Conservation (phyloP, 352 stramenopile genomes). For the Phytophthora agathidicida region DNA sequence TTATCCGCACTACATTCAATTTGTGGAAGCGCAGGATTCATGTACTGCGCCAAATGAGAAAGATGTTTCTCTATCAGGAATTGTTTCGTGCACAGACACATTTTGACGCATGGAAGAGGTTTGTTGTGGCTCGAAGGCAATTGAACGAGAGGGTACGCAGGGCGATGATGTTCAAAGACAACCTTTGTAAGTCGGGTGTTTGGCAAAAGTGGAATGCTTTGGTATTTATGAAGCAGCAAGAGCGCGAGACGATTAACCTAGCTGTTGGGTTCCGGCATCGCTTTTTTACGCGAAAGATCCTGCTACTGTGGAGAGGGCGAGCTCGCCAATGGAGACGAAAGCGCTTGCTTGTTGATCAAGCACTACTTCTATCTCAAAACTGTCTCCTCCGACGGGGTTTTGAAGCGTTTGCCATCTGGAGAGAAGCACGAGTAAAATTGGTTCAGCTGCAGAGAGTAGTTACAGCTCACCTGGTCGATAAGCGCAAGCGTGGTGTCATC, state of each 20-base stretch:
- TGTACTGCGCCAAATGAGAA: slow-evolving; percentile 43
- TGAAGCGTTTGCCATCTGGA: slow-evolving; percentile 6
- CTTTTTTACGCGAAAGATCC: slow-evolving; percentile 43
- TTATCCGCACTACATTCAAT: slow-evolving; percentile 2
- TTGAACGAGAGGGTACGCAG: slow-evolving; percentile 29
- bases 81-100: slow-evolving; percentile 41
- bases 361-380: slow-evolving; percentile 5
- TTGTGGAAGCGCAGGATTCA: slow-evolving; percentile 34
- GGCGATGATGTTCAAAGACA: slow-evolving; percentile 39
- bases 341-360: slow-evolving; percentile 7
- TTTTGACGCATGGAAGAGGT: slow-evolving; percentile 55
- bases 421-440: slow-evolving; percentile 2
- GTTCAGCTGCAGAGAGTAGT: slow-evolving; percentile 2
- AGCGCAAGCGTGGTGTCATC: slow-evolving; percentile 13
- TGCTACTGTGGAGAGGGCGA: slow-evolving; percentile 38
- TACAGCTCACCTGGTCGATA: slow-evolving; percentile 5
- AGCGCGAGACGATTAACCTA: slow-evolving; percentile 34
- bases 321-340: slow-evolving; percentile 28
- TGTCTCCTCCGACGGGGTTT: slow-evolving; percentile 6
- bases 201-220: slow-evolving; percentile 48
- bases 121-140: slow-evolving; percentile 26
- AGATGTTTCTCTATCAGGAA: slow-evolving; percentile 45
- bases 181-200: slow-evolving; percentile 22
- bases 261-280: slow-evolving; percentile 43
- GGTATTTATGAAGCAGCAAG: slow-evolving; percentile 15